phyloP scores from a whole-genome alignment of 345 rosid species.

The Pugionium cornutum region DNA sequence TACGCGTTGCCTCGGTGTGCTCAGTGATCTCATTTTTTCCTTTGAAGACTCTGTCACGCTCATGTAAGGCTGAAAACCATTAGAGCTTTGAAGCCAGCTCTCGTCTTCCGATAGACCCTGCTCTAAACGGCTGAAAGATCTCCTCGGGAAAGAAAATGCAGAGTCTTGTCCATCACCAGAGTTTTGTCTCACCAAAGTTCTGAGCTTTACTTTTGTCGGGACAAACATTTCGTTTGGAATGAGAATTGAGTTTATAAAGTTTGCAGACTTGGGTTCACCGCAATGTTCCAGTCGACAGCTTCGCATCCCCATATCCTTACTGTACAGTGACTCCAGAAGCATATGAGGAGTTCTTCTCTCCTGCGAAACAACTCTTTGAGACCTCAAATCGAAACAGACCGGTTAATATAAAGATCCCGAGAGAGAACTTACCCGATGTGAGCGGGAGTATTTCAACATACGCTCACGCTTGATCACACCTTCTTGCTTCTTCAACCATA shows the following conservation, averaged over 20 bases:
- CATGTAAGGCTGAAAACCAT: constrained; percentile 65
- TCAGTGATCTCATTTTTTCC: constrained; percentile 75
- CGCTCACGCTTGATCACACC: constrained; percentile 63
- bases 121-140: constrained; percentile 59
- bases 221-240: constrained; percentile 32
- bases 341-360: constrained; percentile 55
- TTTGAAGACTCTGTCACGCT: constrained; percentile 70
- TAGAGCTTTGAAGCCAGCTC: constrained; percentile 49
- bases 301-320: constrained; percentile 47
- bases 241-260: constrained; percentile 34
- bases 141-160: constrained; percentile 57
- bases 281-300: constrained; percentile 42
- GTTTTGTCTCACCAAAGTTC: constrained; percentile 43
- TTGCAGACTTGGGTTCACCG: constrained; percentile 40
- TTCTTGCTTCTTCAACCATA: constrained; percentile 61
- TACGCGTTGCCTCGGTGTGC: constrained; percentile 71
- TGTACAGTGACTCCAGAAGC: constrained; percentile 44
- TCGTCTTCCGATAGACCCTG: constrained; percentile 45
- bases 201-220: constrained; percentile 38
- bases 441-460: constrained; percentile 77
- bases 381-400: constrained; percentile 6
- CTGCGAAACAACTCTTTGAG: constrained; percentile 41
- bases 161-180: constrained; percentile 48
- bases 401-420: not conserved
- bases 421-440: constrained; percentile 57